phyloP scores from a whole-genome alignment of 306 rosid genomes.

The Dalbergia cultrata region DNA sequence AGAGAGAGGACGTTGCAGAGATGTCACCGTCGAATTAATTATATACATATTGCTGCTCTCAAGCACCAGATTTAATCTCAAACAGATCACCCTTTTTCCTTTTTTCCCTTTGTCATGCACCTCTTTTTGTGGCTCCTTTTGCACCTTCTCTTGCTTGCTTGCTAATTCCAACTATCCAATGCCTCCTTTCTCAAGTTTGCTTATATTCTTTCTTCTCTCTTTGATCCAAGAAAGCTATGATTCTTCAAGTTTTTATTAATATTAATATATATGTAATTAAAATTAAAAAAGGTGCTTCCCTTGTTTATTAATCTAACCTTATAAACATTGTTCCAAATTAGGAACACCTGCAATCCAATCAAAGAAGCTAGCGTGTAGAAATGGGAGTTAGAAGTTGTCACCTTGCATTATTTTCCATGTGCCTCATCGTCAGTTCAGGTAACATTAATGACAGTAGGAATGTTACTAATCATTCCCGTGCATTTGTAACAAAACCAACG shows the following conservation, averaged over 20 bases:
- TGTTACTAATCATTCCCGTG: neutral
- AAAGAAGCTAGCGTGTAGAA: slow-evolving; percentile 46
- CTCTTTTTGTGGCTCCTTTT: slow-evolving; percentile 41
- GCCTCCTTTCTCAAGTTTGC: slow-evolving; percentile 97
- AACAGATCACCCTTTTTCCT: slow-evolving; percentile 57
- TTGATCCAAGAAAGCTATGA: slow-evolving; percentile 90
- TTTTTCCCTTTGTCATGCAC: slow-evolving; percentile 48
- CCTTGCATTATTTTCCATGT: slow-evolving; percentile 58
- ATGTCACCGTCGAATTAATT: slow-evolving; percentile 40
- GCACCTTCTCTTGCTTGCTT: slow-evolving; percentile 96
- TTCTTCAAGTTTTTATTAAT: slow-evolving; percentile 58
- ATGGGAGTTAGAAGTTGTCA: slow-evolving; percentile 62
- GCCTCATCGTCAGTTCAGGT: slow-evolving; percentile 76
- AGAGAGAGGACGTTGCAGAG: slow-evolving; percentile 47
- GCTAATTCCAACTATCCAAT: slow-evolving; percentile 73
- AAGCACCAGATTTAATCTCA: slow-evolving; percentile 53
- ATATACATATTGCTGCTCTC: slow-evolving; percentile 24
- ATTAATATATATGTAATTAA: slow-evolving; percentile 50
- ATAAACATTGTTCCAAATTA: slow-evolving; percentile 55
- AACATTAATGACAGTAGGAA: neutral
- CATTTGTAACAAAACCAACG: slow-evolving; percentile 25
- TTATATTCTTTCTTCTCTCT: slow-evolving; percentile 79
- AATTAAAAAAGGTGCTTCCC: slow-evolving; percentile 56
- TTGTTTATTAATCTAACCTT: slow-evolving; percentile 66
- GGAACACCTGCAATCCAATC: slow-evolving; percentile 40